Evolutionary conservation across 306 rosid species (phyloP).

Genomic region (Myrica gale): DNA sequence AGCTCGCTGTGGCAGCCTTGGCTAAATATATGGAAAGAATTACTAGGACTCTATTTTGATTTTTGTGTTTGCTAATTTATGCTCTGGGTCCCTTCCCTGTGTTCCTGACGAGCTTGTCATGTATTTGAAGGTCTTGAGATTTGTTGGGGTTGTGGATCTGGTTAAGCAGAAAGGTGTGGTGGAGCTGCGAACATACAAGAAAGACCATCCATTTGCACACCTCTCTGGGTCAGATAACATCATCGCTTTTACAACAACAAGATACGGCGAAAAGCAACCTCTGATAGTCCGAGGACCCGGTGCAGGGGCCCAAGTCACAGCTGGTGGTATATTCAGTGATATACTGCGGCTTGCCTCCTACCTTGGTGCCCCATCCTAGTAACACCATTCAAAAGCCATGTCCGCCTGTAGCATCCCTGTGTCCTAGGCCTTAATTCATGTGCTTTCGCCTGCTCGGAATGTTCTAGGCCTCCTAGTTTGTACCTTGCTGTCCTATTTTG

Average conservation of each 20-base stretch:
- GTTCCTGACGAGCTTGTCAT: conserved; percentile 21
- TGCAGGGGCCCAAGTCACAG: conserved; percentile 98
- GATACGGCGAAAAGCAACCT: conserved; percentile 71
- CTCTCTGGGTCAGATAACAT: conserved; percentile 91
- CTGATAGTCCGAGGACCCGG: conserved; percentile 94
- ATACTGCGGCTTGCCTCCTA: conserved; percentile 93
- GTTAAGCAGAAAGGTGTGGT: conserved; percentile 62
- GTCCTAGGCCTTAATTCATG: background rate
- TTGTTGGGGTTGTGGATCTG: conserved; percentile 92
- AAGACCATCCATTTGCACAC: conserved; percentile 95
- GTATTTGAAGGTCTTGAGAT: conserved; percentile 84
- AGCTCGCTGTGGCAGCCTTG: background rate
- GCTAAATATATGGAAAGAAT: background rate
- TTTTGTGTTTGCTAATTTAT: background rate
- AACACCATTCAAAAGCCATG: background rate
- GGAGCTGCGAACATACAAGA: conserved; percentile 72
- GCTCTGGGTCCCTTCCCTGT: background rate
- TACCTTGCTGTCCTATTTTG: background rate
- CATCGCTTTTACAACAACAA: conserved; percentile 83
- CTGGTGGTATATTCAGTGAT: conserved; percentile 94
- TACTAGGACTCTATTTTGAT: background rate
- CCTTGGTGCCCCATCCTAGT: conserved; percentile 95
- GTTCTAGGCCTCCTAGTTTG: background rate
- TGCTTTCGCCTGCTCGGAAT: background rate
- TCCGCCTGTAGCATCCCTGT: background rate